Conservation (phyloP, 2,329 filamentous ascomycete species). For the Beauveria asiatica region DNA sequence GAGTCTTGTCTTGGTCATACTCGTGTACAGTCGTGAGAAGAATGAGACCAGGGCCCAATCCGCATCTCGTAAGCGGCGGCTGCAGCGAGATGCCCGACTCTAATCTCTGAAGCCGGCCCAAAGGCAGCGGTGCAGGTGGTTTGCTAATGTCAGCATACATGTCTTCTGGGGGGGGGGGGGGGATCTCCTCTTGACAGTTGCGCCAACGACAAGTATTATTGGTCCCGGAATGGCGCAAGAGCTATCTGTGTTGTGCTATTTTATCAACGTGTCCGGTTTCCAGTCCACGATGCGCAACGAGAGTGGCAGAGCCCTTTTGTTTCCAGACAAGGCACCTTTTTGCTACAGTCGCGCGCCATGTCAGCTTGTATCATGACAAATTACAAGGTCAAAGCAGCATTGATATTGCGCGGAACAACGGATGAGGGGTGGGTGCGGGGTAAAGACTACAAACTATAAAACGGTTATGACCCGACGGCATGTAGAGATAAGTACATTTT, state of each 20-base stretch:
- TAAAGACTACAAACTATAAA: background rate
- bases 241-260: background rate
- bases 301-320: background rate
- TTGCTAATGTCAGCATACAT: background rate
- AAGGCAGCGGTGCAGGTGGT: background rate
- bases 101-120: background rate
- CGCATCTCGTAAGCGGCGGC: slow-evolving; percentile 22
- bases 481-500: too few relatives aligned
- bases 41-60: slow-evolving; percentile 25
- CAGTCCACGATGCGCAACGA: too few relatives aligned
- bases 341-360: too few relatives aligned
- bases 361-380: background rate
- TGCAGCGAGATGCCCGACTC: slow-evolving; percentile 12
- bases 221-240: background rate
- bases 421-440: background rate
- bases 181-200: background rate
- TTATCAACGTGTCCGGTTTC: background rate
- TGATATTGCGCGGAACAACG: background rate
- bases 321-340: background rate
- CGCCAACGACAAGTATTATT: background rate
- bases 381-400: background rate
- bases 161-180: background rate
- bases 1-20: background rate
- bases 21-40: slow-evolving; percentile 14
- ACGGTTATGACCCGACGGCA: background rate